Evolutionary conservation across 192 early-diverging fungal genomes (phyloP).

Genomic region (Rhizophagus clarus): DNA sequence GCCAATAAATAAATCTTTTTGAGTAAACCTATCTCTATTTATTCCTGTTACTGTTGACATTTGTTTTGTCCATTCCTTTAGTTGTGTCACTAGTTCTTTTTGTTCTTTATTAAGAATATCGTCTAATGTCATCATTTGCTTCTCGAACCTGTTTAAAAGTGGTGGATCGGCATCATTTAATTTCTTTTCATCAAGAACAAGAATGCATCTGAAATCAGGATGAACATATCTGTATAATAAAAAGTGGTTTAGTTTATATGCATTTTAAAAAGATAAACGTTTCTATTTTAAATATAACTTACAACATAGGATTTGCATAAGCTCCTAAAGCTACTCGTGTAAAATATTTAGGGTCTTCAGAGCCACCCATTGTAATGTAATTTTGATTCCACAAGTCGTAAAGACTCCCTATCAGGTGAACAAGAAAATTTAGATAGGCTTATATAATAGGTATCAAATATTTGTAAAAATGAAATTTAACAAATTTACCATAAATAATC

Average conservation of each 20-base stretch:
- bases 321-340: constrained; percentile 31
- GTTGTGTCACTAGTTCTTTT: background rate
- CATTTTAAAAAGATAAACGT: background rate
- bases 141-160: constrained; percentile 30
- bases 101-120: constrained; percentile 5
- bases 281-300: background rate
- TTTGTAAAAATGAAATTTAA: background rate
- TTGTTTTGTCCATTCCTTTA: constrained; percentile 7
- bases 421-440: no score
- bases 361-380: constrained; percentile 26
- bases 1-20: constrained; percentile 31
- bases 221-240: constrained; percentile 23
- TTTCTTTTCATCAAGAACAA: constrained; percentile 33
- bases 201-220: constrained; percentile 26
- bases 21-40: background rate
- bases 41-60: background rate
- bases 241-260: background rate
- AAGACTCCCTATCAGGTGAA: constrained; percentile 23
- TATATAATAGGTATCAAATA: background rate
- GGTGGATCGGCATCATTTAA: constrained; percentile 29
- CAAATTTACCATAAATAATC: constrained; percentile 13
- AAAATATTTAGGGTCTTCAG: constrained; percentile 31
- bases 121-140: constrained; percentile 27
- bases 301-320: constrained; percentile 34
- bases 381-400: constrained; percentile 38